A percentile compares a stretch with the other conserved stretches of the same genome.
Evolutionary conservation across 768 basidiomycete genomes (phyloP).

Genomic region (Leccinum variicolor): DNA sequence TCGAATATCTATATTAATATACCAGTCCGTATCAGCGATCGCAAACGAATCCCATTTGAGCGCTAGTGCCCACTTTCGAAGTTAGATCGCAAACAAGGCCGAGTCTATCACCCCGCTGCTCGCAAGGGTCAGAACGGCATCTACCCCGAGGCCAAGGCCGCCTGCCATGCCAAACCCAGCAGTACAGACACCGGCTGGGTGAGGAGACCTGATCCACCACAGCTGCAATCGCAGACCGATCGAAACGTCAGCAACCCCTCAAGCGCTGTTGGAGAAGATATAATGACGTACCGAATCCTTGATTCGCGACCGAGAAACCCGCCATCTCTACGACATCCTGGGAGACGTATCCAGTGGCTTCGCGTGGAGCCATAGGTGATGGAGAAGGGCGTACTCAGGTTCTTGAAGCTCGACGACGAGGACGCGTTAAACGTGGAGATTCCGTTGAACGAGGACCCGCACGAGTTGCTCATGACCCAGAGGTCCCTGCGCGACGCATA

Average conservation of each 20-base stretch:
- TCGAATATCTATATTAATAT: constrained; percentile 35
- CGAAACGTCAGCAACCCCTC: background rate
- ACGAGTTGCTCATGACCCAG: constrained; percentile 44
- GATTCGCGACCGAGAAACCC: constrained; percentile 46
- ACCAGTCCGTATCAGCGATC: background rate
- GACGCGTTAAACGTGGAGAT: constrained; percentile 30
- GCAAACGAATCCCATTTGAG: background rate
- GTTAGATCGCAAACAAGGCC: constrained; percentile 42
- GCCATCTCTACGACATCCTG: constrained; percentile 49
- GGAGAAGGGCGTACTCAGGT: constrained; percentile 34
- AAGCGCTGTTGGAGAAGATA: background rate
- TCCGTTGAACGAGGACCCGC: constrained; percentile 29
- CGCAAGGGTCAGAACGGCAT: constrained; percentile 50
- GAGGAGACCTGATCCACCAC: constrained; percentile 44
- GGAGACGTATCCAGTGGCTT: constrained; percentile 42
- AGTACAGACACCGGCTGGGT: constrained; percentile 46
- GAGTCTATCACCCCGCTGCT: constrained; percentile 31
- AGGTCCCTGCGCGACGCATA: constrained; percentile 38
- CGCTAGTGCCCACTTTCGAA: constrained; percentile 35
- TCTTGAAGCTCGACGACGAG: constrained; percentile 36
- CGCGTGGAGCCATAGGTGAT: constrained; percentile 48
- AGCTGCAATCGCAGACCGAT: constrained; percentile 18
- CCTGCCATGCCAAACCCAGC: constrained; percentile 49
- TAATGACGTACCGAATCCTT: constrained; percentile 39
- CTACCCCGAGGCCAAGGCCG: constrained; percentile 39